These are phyloP conservation scores for Leishmania martiniquensis DNA, from an alignment of 208 protist genomes.

Conservation along the genomic window DNA sequence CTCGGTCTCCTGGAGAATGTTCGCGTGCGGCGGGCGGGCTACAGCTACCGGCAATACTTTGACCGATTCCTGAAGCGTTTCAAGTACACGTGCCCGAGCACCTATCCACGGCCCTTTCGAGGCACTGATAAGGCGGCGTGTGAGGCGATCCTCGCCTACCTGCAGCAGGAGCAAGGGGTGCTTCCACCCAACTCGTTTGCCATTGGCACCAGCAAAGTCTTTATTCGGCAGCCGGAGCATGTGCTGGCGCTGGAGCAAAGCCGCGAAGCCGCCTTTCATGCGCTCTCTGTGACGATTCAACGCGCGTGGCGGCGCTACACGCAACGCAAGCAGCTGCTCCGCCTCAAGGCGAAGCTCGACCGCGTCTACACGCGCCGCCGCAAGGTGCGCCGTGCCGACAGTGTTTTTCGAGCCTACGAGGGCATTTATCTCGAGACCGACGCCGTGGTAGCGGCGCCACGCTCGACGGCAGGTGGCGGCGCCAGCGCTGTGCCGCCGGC, in stretches of 20 bases:
- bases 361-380: conserved; percentile 42
- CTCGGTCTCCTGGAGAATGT: conserved; percentile 95
- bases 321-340: conserved; percentile 58
- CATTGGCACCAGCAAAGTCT: conserved; percentile 94
- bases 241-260: conserved; percentile 89
- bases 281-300: conserved; percentile 87
- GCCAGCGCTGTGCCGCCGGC: conserved; percentile 26
- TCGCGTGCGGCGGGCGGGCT: conserved; percentile 92
- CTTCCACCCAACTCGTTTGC: conserved; percentile 27
- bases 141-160: conserved; percentile 65
- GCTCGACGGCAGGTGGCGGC: conserved; percentile 2
- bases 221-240: conserved; percentile 94
- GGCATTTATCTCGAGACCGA: conserved; percentile 70
- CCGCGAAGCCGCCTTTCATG: conserved; percentile 83
- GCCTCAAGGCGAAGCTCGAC: conserved; percentile 51
- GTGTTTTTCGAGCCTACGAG: conserved; percentile 78
- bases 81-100: conserved; percentile 70
- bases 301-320: conserved; percentile 76
- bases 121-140: conserved; percentile 73
- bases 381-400: conserved; percentile 75
- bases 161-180: conserved; percentile 37
- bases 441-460: conserved; percentile 26
- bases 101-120: conserved; percentile 79
- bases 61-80: conserved; percentile 95
- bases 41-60: conserved; percentile 93